Conservation (phyloP, 148 eudicot species). For the Euryodendron excelsum region DNA sequence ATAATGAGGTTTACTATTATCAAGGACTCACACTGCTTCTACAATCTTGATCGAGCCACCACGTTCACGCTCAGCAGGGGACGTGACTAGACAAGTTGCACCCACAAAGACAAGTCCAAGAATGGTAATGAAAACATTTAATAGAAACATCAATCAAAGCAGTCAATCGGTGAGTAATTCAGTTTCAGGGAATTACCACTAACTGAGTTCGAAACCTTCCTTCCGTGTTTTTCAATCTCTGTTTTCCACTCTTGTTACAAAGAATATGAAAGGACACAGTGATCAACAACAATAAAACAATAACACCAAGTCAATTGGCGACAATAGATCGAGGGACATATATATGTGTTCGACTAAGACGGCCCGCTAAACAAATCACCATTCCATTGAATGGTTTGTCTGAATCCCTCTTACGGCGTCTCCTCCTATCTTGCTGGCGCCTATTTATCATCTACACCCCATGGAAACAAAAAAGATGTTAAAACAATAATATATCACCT, state of each 20-base stretch:
- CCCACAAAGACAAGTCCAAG: slow-evolving; percentile 31
- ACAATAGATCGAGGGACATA: neutral
- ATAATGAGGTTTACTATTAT: neutral
- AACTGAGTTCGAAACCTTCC: slow-evolving; percentile 68
- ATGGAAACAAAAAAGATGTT: neutral
- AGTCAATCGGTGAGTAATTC: too few relatives aligned
- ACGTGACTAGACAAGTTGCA: slow-evolving; percentile 57
- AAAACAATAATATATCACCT: neutral
- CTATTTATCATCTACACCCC: slow-evolving; percentile 47
- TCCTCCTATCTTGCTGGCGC: slow-evolving; percentile 43
- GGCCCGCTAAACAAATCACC: slow-evolving; percentile 67
- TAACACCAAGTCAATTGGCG: neutral
- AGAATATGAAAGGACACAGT: neutral
- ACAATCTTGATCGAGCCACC: slow-evolving; percentile 82
- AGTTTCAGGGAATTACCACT: slow-evolving; percentile 48
- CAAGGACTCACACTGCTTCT: slow-evolving; percentile 64
- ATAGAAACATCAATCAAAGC: neutral
- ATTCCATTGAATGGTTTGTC: slow-evolving; percentile 68
- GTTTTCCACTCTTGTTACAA: slow-evolving; percentile 68
- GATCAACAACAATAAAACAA: neutral
- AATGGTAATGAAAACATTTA: neutral
- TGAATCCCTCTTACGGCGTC: slow-evolving; percentile 37
- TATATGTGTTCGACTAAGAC: slow-evolving; percentile 57
- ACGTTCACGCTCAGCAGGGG: slow-evolving; percentile 64
- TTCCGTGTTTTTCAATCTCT: slow-evolving; percentile 72